These are phyloP conservation scores for Dioszegia crocea DNA, from an alignment of 768 basidiomycete genomes.

Conservation along the genomic window DNA sequence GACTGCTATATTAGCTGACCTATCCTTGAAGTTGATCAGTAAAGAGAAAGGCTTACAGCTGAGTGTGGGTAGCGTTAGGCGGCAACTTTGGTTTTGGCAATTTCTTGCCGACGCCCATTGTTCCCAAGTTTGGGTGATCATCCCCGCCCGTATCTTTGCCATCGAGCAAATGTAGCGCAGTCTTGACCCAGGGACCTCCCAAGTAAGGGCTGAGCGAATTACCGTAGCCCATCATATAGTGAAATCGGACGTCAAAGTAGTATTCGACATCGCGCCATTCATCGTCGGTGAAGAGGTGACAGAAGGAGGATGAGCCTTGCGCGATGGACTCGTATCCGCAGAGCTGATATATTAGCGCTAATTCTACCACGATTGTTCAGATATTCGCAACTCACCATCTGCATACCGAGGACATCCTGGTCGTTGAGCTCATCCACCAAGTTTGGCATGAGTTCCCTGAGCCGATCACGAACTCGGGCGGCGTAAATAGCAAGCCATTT, in stretches of 20 bases:
- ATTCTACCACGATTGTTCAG: no score
- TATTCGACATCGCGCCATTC: slow-evolving; percentile 51
- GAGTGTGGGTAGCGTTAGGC: slow-evolving; percentile 52
- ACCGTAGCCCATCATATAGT: slow-evolving; percentile 51
- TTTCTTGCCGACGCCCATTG: slow-evolving; percentile 6
- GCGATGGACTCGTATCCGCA: slow-evolving; percentile 51
- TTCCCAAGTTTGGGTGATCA: slow-evolving; percentile 8
- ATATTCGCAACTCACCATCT: slow-evolving; percentile 40
- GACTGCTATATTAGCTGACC: slow-evolving; percentile 19
- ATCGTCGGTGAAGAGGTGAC: slow-evolving; percentile 49
- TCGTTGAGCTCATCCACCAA: slow-evolving; percentile 39
- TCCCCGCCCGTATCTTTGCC: slow-evolving; percentile 40
- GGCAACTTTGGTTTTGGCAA: slow-evolving; percentile 48
- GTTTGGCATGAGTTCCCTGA: slow-evolving; percentile 21
- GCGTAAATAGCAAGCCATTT: slow-evolving; percentile 49
- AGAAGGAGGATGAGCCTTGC: slow-evolving; percentile 44
- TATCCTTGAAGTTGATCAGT: neutral
- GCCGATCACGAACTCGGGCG: slow-evolving; percentile 32
- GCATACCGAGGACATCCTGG: slow-evolving; percentile 51
- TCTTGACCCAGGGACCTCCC: slow-evolving; percentile 50
- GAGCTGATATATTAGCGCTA: slow-evolving; percentile 23
- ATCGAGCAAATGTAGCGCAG: slow-evolving; percentile 44
- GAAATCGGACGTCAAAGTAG: slow-evolving; percentile 48
- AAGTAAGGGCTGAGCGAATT: slow-evolving; percentile 47
- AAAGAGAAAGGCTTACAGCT: slow-evolving; percentile 36